Percentiles rank a stretch among this genome's conserved stretches.
Conservation (phyloP, 495 filamentous ascomycete species). For the Hyphodiscus hymeniophilus region DNA sequence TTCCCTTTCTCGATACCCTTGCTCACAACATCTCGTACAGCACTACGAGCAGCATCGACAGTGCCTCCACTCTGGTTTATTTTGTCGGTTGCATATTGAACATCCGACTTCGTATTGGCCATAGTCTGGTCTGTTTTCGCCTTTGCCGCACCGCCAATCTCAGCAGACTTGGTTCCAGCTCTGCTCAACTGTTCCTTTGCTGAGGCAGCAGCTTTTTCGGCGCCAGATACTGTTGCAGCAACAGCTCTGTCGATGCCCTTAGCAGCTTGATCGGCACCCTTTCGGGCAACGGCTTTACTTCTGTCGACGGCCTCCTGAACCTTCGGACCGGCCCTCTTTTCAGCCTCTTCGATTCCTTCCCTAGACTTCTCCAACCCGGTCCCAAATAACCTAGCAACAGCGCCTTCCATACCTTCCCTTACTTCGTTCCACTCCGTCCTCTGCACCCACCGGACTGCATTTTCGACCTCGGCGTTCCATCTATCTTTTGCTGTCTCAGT, state of each 20-base stretch:
- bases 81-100: constrained; percentile 8
- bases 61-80: constrained; percentile 15
- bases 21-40: constrained; percentile 24
- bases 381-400: constrained; percentile 20
- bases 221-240: constrained; percentile 7
- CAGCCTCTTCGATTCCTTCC: constrained; percentile 22
- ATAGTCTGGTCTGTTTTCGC: constrained; percentile 5
- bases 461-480: constrained; percentile 72
- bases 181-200: constrained; percentile 3
- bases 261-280: constrained; percentile 9
- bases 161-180: constrained; percentile 4
- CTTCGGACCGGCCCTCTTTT: constrained; percentile 24
- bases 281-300: constrained; percentile 13
- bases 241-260: constrained; percentile 11
- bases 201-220: background rate
- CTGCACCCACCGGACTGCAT: constrained; percentile 57
- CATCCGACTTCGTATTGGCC: constrained; percentile 6
- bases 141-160: constrained; percentile 6
- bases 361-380: constrained; percentile 24
- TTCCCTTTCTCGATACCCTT: constrained; percentile 27
- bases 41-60: constrained; percentile 24
- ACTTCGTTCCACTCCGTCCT: constrained; percentile 54
- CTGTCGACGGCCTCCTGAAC: constrained; percentile 26
- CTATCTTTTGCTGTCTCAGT: constrained; percentile 64
- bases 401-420: constrained; percentile 44